Evolutionary conservation across 139 green algal species (phyloP).

Genomic region (Trebouxia sp.): DNA sequence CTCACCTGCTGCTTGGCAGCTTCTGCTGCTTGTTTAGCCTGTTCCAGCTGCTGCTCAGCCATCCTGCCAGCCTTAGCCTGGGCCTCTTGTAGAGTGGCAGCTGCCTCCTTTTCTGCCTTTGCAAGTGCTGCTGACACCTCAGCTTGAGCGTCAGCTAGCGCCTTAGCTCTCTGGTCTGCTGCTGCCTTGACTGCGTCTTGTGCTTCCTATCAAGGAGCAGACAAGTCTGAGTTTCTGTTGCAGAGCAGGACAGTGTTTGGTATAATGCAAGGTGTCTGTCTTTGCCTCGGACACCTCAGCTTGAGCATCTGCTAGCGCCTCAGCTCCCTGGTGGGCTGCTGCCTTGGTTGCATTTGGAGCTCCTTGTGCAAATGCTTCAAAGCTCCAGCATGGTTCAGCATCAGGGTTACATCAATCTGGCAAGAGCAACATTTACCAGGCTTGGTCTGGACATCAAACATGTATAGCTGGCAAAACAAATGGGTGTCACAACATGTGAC

Average conservation of each 20-base stretch:
- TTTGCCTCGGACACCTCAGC: no score
- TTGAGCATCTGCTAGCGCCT: no score
- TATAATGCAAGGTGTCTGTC: neutral
- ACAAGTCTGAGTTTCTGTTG: neutral
- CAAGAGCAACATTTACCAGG: no score
- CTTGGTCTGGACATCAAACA: neutral
- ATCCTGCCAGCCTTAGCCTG: neutral
- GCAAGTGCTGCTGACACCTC: neutral
- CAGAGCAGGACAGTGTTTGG: neutral
- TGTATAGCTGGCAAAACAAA: neutral
- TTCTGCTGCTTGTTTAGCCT: slow-evolving; percentile 20
- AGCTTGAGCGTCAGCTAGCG: neutral
- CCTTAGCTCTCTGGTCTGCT: neutral
- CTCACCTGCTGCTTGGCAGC: no score
- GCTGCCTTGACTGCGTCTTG: slow-evolving; percentile 1
- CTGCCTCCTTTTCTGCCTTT: slow-evolving; percentile 1
- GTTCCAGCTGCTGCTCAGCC: neutral
- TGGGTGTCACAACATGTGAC: neutral
- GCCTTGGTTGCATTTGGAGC: no score
- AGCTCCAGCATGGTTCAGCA: no score
- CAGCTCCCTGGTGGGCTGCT: no score
- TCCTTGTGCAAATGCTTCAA: no score
- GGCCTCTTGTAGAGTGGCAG: neutral
- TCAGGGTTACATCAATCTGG: no score
- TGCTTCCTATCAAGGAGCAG: neutral